These are phyloP conservation scores for Fusarium sp. DNA, from an alignment of 2,329 filamentous ascomycete genomes.

Conservation along the genomic window DNA sequence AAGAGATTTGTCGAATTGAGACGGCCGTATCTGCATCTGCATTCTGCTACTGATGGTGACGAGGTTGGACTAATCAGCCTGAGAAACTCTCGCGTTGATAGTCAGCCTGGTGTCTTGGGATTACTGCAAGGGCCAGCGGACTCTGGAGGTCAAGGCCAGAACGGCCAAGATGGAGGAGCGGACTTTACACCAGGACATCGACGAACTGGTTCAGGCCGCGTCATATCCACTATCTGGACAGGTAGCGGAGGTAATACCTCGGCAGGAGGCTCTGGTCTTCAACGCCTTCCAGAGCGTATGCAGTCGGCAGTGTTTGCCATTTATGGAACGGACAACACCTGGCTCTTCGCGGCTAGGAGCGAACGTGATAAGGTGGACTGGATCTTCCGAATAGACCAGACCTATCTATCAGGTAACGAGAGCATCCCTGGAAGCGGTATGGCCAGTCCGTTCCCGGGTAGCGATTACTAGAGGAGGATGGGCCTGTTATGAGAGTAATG, in stretches of 20 bases:
- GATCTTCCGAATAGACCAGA: constrained; percentile 95
- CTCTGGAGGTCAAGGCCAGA: constrained; percentile 50
- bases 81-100: constrained; percentile 89
- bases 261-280: constrained; percentile 55
- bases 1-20: constrained; percentile 94
- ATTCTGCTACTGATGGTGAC: constrained; percentile 86
- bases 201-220: constrained; percentile 62
- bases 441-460: constrained; percentile 51
- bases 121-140: constrained; percentile 70
- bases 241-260: constrained; percentile 55
- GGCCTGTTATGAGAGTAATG: constrained; percentile 42
- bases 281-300: constrained; percentile 67
- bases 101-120: constrained; percentile 86
- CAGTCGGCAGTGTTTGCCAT: constrained; percentile 88
- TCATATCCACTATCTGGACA: constrained; percentile 68
- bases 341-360: constrained; percentile 89
- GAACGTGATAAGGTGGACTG: constrained; percentile 96
- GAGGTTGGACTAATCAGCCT: constrained; percentile 91
- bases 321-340: constrained; percentile 94
- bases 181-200: constrained; percentile 61
- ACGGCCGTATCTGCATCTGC: constrained; percentile 90
- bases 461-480: constrained; percentile 46
- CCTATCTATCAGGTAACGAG: constrained; percentile 64
- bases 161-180: constrained; percentile 48
- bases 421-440: constrained; percentile 55